Evolutionary conservation across 1,139 yeast genomes (phyloP).

Genomic region (Trichomonascaceae sp.): DNA sequence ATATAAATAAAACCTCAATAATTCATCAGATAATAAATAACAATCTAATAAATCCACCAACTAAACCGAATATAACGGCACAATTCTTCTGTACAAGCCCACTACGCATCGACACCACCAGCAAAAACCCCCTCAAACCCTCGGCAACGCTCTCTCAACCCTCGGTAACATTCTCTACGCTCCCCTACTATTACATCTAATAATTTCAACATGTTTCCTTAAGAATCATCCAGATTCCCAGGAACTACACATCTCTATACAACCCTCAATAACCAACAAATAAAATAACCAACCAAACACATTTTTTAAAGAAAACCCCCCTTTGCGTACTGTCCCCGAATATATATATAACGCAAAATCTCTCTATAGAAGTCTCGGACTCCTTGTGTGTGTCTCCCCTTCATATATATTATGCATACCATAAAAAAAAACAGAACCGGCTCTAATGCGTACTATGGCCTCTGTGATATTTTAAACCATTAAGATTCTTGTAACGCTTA

Average conservation of each 20-base stretch:
- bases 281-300: background rate
- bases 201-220: background rate
- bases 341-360: background rate
- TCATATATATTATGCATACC: constrained; percentile 1
- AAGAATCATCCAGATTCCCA: background rate
- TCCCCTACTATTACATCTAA: background rate
- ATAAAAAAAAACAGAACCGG: background rate
- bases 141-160: no score
- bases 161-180: no score
- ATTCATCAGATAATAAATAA: no score
- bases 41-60: no score
- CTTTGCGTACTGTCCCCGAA: background rate
- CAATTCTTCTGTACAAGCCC: no score
- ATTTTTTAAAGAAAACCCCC: background rate
- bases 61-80: no score
- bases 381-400: background rate
- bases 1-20: no score
- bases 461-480: constrained; percentile 93
- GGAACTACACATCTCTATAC: background rate
- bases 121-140: no score
- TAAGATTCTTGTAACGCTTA: constrained; percentile 88
- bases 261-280: background rate
- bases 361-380: background rate
- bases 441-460: constrained; percentile 90
- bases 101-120: no score